Conservation (phyloP, 805 yeast genomes). For the Lachancea quebecensis region DNA sequence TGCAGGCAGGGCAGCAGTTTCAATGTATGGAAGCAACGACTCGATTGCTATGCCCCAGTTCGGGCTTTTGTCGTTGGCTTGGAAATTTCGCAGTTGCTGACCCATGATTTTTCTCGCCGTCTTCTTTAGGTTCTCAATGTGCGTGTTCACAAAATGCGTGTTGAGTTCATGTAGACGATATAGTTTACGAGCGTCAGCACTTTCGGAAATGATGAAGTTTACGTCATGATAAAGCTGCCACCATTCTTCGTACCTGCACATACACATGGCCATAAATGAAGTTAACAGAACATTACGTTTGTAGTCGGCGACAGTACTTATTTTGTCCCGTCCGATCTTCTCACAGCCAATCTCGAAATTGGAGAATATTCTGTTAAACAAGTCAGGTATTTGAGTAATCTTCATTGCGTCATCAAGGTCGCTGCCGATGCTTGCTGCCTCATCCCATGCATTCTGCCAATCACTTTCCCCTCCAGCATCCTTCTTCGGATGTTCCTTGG, state of each 20-base stretch:
- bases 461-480: not conserved
- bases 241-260: conserved; percentile 22
- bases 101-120: conserved; percentile 8
- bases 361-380: conserved; percentile 9
- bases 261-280: conserved; percentile 20
- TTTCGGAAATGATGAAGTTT: conserved; percentile 9
- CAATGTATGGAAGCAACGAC: conserved; percentile 20
- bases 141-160: conserved; percentile 15
- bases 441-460: conserved; percentile 6
- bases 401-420: conserved; percentile 2
- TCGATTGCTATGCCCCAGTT: conserved; percentile 19
- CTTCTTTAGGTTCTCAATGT: conserved; percentile 16
- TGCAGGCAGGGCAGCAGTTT: conserved; percentile 14
- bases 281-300: conserved; percentile 28
- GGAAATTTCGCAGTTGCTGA: conserved; percentile 18
- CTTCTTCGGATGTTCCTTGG: not conserved
- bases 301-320: conserved; percentile 16
- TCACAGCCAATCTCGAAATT: conserved; percentile 15
- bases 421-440: not conserved
- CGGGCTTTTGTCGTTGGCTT: conserved; percentile 18
- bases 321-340: conserved; percentile 10
- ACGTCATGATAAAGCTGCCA: conserved; percentile 25
- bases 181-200: conserved; percentile 4
- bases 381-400: conserved; percentile 18
- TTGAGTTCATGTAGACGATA: conserved; percentile 20